Conservation (phyloP, 768 basidiomycete species). For the Rhizopogon salebrosus region DNA sequence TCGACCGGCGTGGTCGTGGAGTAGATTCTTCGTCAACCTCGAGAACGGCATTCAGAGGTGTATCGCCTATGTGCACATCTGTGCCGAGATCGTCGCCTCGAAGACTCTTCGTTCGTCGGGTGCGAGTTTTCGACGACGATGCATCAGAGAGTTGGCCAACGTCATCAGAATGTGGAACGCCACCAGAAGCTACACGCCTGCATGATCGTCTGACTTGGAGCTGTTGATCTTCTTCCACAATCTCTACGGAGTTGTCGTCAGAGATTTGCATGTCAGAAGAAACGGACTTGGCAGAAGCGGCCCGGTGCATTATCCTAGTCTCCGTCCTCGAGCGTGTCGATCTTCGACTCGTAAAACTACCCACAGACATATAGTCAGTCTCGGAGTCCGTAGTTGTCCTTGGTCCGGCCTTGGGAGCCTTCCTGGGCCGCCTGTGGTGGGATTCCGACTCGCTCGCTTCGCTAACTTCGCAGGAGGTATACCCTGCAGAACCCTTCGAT, state of each 20-base stretch:
- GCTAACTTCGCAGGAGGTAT: neutral
- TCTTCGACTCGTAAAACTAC: slow-evolving; percentile 10
- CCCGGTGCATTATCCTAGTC: neutral
- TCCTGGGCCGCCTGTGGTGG: slow-evolving; percentile 4
- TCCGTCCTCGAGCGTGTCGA: slow-evolving; percentile 1
- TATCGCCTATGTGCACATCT: neutral
- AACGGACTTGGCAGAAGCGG: neutral
- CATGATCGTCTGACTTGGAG: neutral
- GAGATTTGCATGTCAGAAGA: neutral
- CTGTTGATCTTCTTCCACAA: neutral
- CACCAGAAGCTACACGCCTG: neutral
- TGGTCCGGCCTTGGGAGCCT: neutral
- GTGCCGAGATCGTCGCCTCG: neutral
- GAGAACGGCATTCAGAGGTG: neutral
- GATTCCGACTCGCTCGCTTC: slow-evolving; percentile 16
- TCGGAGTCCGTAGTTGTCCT: slow-evolving; percentile 10
- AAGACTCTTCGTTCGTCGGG: neutral
- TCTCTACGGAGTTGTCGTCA: neutral
- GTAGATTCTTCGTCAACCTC: slow-evolving; percentile 16
- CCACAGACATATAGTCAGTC: slow-evolving; percentile 27
- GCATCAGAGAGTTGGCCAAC: neutral
- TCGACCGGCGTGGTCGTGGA: slow-evolving; percentile 16
- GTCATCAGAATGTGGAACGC: neutral
- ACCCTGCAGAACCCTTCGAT: neutral
- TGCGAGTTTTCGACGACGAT: neutral